A percentile compares a stretch with the other conserved stretches of the same genome.
Conservation (phyloP, 2,329 filamentous ascomycete genomes). For the Cryphonectria naterciae region DNA sequence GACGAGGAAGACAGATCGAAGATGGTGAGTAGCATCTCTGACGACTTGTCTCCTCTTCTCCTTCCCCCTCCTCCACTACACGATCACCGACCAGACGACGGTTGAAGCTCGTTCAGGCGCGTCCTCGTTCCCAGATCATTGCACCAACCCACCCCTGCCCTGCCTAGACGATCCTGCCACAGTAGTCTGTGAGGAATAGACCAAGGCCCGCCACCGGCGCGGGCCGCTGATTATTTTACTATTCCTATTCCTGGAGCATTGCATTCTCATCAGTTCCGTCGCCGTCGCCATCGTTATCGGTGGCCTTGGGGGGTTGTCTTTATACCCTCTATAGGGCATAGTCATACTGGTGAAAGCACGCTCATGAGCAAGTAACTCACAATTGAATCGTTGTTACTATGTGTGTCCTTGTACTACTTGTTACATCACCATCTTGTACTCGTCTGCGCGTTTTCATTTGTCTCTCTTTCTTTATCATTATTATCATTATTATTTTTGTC, state of each 20-base stretch:
- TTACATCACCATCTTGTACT: not conserved
- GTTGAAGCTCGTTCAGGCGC: not conserved
- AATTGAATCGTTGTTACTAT: not conserved
- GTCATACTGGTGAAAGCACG: not conserved
- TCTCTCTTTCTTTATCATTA: not conserved
- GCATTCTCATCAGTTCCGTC: not conserved
- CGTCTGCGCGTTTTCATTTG: not conserved
- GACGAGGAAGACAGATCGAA: not conserved
- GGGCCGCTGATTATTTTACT: conserved; percentile 20
- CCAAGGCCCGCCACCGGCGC: conserved; percentile 24
- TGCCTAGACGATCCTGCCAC: conserved; percentile 16
- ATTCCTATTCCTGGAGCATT: not conserved
- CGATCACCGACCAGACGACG: not conserved
- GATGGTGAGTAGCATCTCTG: conserved; percentile 33
- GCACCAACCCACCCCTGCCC: not conserved
- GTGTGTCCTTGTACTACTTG: not conserved
- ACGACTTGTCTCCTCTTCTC: not conserved
- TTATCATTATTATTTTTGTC: not conserved
- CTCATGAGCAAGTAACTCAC: not conserved
- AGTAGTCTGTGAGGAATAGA: not conserved
- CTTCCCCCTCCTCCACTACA: not conserved
- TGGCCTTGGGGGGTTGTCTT: not conserved
- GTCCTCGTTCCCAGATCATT: not conserved
- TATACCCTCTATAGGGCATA: not conserved
- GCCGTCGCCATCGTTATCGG: too few species aligned